These are phyloP conservation scores for Nicotiana noctiflora DNA, from an alignment of 257 asterid genomes.

Conservation along the genomic window DNA sequence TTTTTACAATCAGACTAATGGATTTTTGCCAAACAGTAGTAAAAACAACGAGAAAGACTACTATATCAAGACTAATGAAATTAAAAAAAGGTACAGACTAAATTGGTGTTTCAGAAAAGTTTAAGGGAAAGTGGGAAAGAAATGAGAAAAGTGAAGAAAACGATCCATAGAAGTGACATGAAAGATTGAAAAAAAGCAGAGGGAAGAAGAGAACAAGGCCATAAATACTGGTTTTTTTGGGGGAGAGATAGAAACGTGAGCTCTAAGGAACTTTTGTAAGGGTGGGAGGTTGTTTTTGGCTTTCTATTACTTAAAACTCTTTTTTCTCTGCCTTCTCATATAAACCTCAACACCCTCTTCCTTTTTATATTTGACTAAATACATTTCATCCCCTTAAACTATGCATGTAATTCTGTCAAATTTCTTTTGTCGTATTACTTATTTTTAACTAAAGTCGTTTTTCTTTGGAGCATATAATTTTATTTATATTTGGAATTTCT, in stretches of 20 bases:
- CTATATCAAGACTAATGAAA: neutral
- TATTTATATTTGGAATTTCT: constrained; percentile 5
- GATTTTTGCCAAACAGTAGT: neutral
- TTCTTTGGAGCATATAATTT: neutral
- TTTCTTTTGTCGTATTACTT: neutral
- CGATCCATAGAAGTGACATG: constrained; percentile 14
- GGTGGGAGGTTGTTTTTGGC: constrained; percentile 20
- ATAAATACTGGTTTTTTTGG: constrained; percentile 32
- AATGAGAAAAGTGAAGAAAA: constrained; percentile 17
- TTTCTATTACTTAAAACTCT: constrained; percentile 4
- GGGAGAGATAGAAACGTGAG: constrained; percentile 39
- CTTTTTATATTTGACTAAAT: constrained; percentile 44
- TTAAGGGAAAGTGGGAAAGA: constrained; percentile 2
- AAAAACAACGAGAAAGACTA: neutral
- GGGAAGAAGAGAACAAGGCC: constrained; percentile 13
- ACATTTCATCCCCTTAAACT: constrained; percentile 32
- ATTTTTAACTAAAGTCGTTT: neutral
- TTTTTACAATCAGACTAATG: neutral
- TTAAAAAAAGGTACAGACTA: constrained; percentile 1
- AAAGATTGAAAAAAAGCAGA: constrained; percentile 18
- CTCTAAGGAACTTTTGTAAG: constrained; percentile 25
- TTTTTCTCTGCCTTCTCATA: constrained; percentile 16
- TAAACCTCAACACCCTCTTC: constrained; percentile 15
- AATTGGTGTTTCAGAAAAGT: neutral
- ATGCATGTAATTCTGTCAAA: constrained; percentile 23